Evolutionary conservation across 352 stramenopile species (phyloP).

Genomic region (Phytophthora palmivora): DNA sequence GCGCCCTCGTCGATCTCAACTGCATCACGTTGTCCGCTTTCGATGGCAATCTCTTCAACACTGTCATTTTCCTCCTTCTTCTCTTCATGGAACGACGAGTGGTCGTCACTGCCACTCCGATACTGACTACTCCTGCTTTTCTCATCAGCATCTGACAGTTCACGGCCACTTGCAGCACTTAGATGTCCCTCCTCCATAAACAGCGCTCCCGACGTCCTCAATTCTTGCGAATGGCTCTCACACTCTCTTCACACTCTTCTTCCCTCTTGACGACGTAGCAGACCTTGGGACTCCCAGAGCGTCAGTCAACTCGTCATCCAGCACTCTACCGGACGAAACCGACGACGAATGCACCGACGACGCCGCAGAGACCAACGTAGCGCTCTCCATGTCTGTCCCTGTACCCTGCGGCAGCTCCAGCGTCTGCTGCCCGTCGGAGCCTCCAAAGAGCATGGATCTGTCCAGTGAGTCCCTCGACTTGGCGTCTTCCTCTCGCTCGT

Average conservation of each 20-base stretch:
- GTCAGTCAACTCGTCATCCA: conserved; percentile 68
- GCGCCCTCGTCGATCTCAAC: conserved; percentile 30
- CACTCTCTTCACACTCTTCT: conserved; percentile 1
- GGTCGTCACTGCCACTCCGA: conserved; percentile 9
- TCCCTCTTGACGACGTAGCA: conserved; percentile 6
- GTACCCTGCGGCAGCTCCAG: conserved; percentile 12
- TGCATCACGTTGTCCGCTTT: background rate
- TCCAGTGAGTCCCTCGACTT: conserved; percentile 44
- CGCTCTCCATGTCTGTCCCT: background rate
- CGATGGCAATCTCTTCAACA: background rate
- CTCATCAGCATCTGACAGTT: background rate
- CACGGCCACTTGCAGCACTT: background rate
- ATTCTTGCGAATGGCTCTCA: conserved; percentile 11
- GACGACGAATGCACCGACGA: conserved; percentile 35
- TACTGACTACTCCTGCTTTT: conserved; percentile 11
- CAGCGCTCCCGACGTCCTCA: conserved; percentile 13
- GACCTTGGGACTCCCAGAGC: conserved; percentile 48
- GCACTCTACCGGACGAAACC: conserved; percentile 20
- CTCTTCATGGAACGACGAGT: conserved; percentile 27
- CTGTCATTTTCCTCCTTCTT: conserved; percentile 29
- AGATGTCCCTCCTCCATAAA: conserved; percentile 18
- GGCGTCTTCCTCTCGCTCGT: conserved; percentile 1
- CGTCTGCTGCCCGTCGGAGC: conserved; percentile 16
- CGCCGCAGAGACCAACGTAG: conserved; percentile 27
- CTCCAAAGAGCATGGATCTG: conserved; percentile 58